Base-by-base conservation (phyloP, 495 filamentous ascomycete genomes). In the Neurospora cerealis region DNA sequence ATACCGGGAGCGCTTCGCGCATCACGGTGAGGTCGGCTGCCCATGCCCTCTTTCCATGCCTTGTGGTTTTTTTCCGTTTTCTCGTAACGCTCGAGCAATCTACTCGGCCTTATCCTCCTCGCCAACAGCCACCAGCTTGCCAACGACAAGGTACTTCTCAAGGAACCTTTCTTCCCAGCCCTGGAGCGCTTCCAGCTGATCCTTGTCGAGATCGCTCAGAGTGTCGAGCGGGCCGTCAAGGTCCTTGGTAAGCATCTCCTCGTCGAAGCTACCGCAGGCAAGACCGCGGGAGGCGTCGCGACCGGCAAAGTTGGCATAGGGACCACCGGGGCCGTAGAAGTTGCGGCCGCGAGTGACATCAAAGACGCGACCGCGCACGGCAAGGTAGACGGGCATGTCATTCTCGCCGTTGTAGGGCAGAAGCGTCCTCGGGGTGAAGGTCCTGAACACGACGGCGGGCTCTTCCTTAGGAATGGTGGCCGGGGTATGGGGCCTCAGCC, bases 241-340 rank as follows among this genome's bases (percentile, higher is more conserved):
- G 80, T 97, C 92, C 84, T 96, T 91, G 42, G 96, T 98, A 84
- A 98, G 83, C 96, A 98, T 97, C 5, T 94, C 91, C 85, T 94
- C 91, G 79, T 98, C 96, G 81, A 99, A 98, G 83, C 93, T 97
- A 75, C 94, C 93, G 83, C 88, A 92, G 4, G 96, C 96, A 74
- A 99, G 83, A 11, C 96, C 96, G 69, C 96, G 87, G 72, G 89
- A 93, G n/a, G 96, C 96, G 78, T 98, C 95, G n/a, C 93, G 89
- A 10, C 95, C 95, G 1, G 95, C 95, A 73, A 98, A 98, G 83
- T 97, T 97, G 80, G 90, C 91, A 81, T 98, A 98, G 6, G 93
- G 93, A 1, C 95, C 95, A 42, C 93, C 93, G 69, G 95, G 95
- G 37, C 95, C 95, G 80, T 98, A 98, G 83, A 97, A 98, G 82